Base-by-base conservation (phyloP, 1,284 basidiomycete genomes). In the Tremellales sp. region DNA sequence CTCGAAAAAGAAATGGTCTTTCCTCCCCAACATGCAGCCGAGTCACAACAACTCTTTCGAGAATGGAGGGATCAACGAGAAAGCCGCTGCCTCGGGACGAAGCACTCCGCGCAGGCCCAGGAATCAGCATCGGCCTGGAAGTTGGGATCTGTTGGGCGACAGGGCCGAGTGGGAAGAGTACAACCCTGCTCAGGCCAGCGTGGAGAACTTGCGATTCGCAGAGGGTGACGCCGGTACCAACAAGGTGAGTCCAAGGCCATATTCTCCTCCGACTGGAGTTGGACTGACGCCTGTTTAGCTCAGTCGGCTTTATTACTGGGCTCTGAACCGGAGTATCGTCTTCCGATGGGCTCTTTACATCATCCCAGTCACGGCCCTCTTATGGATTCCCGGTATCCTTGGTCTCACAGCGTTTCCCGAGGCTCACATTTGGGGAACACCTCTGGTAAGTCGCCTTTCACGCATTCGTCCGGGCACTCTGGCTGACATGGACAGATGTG, bases 291-390 rank as follows among this genome's bases (percentile, higher is more conserved):
- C n/a, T n/a, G 5, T 15, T 15, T 15, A 69, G 66, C 51, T 68
- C 11, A 62, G 61, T 1, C 53, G 61, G 24, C 55, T 85, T 3
- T 89, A 88, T 70, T 79, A 85, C 58, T 89, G 84, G 72, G 77
- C 88, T n/a, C 62, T 89, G 44, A 84, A 85, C 64, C 79, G 82
- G 7, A 86, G 85, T 12, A 85, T 90, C 65, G 76, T 89, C 45
- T 83, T 87, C 17, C 82, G 89, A 42, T 91, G 88, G 88, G 76
- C 82, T 27, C 58, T 89, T 22, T 89, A 85, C 75, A 87, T 89
- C 62, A 66, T 89, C 19, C 88, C 88, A 3, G 71, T 87, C 15
- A 72, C 87, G 35, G 82, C 67, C 8, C 56, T 89, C 7, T 66
- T 90, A 1, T 90, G 87, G 87, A 85, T 80, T 31, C 79, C 79